A percentile compares a stretch with the other conserved stretches of the same genome.
Evolutionary conservation across 179 eudicot genomes (phyloP).

Genomic region (Spergularia azorica): DNA sequence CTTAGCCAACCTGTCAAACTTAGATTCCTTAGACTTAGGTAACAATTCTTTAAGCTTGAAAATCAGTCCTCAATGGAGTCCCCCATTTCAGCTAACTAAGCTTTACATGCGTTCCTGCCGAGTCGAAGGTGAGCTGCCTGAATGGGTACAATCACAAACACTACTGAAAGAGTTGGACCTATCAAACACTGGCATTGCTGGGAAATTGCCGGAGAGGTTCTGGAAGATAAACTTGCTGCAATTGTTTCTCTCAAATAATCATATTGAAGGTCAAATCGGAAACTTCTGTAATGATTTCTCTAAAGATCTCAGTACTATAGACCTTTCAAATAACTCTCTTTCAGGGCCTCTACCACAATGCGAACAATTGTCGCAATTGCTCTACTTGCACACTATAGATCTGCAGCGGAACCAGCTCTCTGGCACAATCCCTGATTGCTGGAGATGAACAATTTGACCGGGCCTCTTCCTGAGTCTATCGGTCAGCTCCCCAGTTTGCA

Average conservation of each 20-base stretch:
- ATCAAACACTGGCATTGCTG: slow-evolving; percentile 13
- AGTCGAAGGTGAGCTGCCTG: slow-evolving; percentile 12
- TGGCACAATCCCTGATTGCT: slow-evolving; percentile 37
- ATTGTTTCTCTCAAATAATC: slow-evolving; percentile 22
- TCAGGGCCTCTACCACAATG: slow-evolving; percentile 24
- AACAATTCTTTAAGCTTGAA: slow-evolving; percentile 7
- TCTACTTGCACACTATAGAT: not conserved
- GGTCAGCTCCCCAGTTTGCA: not conserved
- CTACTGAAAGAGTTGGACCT: not conserved
- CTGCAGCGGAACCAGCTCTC: slow-evolving; percentile 32
- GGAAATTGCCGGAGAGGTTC: slow-evolving; percentile 4
- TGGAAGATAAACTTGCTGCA: not conserved
- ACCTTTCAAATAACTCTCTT: slow-evolving; percentile 25
- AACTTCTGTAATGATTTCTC: slow-evolving; percentile 2
- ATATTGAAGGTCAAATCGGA: slow-evolving; percentile 17
- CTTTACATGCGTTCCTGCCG: slow-evolving; percentile 14
- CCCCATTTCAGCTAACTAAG: slow-evolving; percentile 19
- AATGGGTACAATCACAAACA: slow-evolving; percentile 22
- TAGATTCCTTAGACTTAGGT: slow-evolving; percentile 1
- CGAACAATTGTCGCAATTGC: slow-evolving; percentile 5
- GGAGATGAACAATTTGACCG: slow-evolving; percentile 31
- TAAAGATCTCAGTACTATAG: not conserved
- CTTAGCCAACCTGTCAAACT: slow-evolving; percentile 23
- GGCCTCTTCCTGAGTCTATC: slow-evolving; percentile 25
- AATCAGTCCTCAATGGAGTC: slow-evolving; percentile 12